Evolutionary conservation across 129 eudicot genomes (phyloP).

Genomic region (Silybum marianum): DNA sequence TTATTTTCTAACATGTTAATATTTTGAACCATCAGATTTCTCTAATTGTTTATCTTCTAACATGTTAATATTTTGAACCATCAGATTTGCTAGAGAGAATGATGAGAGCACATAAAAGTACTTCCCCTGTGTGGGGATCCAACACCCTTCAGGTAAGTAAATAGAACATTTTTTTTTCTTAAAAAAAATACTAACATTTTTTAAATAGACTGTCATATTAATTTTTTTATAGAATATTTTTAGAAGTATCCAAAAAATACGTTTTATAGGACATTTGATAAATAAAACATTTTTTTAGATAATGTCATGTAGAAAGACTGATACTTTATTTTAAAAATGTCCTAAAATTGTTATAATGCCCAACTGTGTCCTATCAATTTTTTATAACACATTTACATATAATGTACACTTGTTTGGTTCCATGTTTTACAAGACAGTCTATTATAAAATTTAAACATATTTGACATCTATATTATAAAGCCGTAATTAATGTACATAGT

Average conservation of each 20-base stretch:
- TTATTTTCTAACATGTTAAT: no score
- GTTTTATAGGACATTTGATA: no score
- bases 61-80: neutral
- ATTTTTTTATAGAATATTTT: no score
- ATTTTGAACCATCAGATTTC: no score
- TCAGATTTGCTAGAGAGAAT: conserved; percentile 47
- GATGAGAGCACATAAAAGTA: conserved; percentile 43
- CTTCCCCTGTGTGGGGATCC: conserved; percentile 56
- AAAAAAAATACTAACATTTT: no score
- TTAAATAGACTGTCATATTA: neutral
- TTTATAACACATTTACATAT: neutral
- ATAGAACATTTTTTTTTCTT: neutral
- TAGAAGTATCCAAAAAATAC: no score
- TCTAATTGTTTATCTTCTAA: neutral
- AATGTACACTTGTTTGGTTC: neutral
- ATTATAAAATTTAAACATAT: neutral
- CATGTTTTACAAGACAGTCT: neutral
- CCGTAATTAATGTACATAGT: neutral
- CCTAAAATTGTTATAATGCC: neutral
- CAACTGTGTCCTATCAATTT: neutral
- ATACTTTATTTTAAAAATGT: no score
- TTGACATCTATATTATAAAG: neutral
- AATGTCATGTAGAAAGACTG: neutral
- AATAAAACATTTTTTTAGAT: no score
- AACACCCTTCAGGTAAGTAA: conserved; percentile 51